These are phyloP conservation scores for Tanozyma kutaoensis DNA, from an alignment of 805 yeast genomes.

Conservation along the genomic window DNA sequence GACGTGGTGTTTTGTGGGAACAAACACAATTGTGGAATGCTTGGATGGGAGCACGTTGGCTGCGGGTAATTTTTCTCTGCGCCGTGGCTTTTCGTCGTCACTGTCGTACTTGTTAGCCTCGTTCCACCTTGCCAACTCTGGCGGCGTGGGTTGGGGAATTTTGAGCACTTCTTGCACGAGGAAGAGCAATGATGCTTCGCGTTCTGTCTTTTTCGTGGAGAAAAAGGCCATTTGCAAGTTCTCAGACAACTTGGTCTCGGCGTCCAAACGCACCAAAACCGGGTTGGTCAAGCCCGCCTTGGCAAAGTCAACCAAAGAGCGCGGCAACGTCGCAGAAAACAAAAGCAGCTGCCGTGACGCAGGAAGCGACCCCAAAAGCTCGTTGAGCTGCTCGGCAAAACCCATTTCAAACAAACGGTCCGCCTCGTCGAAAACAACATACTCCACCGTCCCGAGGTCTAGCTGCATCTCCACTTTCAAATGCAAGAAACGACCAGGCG, in stretches of 20 bases:
- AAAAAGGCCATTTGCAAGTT: constrained; percentile 83
- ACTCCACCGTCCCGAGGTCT: constrained; percentile 73
- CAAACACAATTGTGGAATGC: constrained; percentile 82
- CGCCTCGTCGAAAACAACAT: constrained; percentile 93
- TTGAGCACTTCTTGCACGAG: constrained; percentile 76
- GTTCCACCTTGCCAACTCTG: too few relatives aligned
- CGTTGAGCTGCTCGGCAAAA: constrained; percentile 85
- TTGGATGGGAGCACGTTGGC: constrained; percentile 80
- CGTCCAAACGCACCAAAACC: constrained; percentile 80
- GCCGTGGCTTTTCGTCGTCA: constrained; percentile 12
- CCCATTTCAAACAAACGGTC: constrained; percentile 96
- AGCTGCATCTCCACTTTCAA: constrained; percentile 90
- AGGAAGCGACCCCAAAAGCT: constrained; percentile 74
- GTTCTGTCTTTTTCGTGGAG: constrained; percentile 66
- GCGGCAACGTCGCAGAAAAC: constrained; percentile 92
- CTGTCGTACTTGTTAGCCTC: constrained; percentile 24
- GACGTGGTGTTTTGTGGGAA: constrained; percentile 96
- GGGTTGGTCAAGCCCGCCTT: constrained; percentile 94
- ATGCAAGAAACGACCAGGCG: constrained; percentile 96
- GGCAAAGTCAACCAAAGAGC: constrained; percentile 88
- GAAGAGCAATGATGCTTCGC: constrained; percentile 76
- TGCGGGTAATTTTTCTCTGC: constrained; percentile 38
- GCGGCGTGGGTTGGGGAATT: constrained; percentile 64
- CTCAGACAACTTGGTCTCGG: constrained; percentile 84
- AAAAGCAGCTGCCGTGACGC: constrained; percentile 73